Percentiles rank a stretch among this genome's conserved stretches.
These are phyloP conservation scores for Delonix regia DNA, from an alignment of 306 rosid genomes.

Conservation along the genomic window DNA sequence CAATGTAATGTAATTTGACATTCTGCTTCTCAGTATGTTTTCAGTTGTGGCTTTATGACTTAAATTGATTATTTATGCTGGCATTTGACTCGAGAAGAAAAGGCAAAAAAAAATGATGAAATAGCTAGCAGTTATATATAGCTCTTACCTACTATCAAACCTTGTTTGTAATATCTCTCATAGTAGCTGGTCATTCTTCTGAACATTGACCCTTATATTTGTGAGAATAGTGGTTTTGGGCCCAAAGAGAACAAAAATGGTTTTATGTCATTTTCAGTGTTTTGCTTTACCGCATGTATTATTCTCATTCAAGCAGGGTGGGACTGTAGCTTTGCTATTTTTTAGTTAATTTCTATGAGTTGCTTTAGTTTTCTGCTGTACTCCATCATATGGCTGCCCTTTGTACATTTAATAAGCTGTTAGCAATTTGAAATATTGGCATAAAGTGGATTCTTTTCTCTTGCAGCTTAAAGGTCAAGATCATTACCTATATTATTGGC, in stretches of 20 bases:
- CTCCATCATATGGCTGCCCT: constrained; percentile 3
- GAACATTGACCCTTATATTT: not conserved
- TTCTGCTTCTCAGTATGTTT: constrained; percentile 17
- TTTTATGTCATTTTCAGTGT: not conserved
- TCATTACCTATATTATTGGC: constrained; percentile 75
- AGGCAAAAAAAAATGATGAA: not conserved
- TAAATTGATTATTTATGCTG: not conserved
- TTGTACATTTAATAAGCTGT: constrained; percentile 30
- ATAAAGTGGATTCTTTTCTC: constrained; percentile 41
- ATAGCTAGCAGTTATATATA: not conserved
- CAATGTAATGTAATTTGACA: not conserved
- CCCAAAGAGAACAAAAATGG: constrained; percentile 8
- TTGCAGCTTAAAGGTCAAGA: constrained; percentile 64
- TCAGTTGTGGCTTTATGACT: not conserved
- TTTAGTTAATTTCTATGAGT: constrained; percentile 5
- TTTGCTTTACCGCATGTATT: not conserved
- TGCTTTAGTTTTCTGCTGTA: constrained; percentile 16
- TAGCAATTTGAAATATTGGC: constrained; percentile 36
- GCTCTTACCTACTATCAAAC: not conserved
- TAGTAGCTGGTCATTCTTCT: not conserved
- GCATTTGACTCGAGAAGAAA: not conserved
- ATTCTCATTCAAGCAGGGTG: not conserved
- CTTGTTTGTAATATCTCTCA: not conserved
- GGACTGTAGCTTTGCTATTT: constrained; percentile 22
- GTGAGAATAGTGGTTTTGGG: constrained; percentile 9